Conservation (phyloP, 345 rosid genomes). For the Heritiera littoralis region DNA sequence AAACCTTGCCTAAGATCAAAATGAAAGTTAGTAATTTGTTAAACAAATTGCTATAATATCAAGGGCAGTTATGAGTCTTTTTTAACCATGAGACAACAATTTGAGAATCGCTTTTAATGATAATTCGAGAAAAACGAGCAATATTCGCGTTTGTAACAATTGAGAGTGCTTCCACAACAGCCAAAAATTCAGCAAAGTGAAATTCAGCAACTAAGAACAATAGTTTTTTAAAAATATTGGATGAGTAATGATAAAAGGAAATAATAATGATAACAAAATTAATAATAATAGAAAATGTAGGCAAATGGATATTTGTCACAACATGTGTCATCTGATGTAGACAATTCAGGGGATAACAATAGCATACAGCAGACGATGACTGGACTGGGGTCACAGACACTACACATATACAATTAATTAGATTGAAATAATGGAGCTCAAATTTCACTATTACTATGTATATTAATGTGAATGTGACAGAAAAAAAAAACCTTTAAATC, state of each 20-base stretch:
- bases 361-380: slow-evolving; percentile 31
- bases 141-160: too few relatives aligned
- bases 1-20: too few relatives aligned
- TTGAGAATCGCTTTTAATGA: too few relatives aligned
- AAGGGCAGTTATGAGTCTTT: too few relatives aligned
- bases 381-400: slow-evolving; percentile 10
- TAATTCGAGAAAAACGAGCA: too few relatives aligned
- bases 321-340: slow-evolving; percentile 22
- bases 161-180: too few relatives aligned
- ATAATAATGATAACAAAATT: slow-evolving; percentile 21
- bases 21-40: too few relatives aligned
- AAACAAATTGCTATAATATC: too few relatives aligned
- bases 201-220: too few relatives aligned
- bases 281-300: slow-evolving; percentile 27
- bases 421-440: slow-evolving; percentile 18
- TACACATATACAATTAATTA: neutral
- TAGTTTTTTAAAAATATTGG: neutral
- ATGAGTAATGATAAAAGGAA: slow-evolving; percentile 29
- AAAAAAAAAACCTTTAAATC: neutral
- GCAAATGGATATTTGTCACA: slow-evolving; percentile 50
- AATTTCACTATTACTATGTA: neutral
- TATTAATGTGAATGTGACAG: neutral
- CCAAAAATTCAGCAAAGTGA: too few relatives aligned
- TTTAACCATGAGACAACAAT: too few relatives aligned
- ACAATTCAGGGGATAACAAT: slow-evolving; percentile 28